Conservation (phyloP, 225 moss, liverwort and hornwort species). For the Sphagnum contortum region DNA sequence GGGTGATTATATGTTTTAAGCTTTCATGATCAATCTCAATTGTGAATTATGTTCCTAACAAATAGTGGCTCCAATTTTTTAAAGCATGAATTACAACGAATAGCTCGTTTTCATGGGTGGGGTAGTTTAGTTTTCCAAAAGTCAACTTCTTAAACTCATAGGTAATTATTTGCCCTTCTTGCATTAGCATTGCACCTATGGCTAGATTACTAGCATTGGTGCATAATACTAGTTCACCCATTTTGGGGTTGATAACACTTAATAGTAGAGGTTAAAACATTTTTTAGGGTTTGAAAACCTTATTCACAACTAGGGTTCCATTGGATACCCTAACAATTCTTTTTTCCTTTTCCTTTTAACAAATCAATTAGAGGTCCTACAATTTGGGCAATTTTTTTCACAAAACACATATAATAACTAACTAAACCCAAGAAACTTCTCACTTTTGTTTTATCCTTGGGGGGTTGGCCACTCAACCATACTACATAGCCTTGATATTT, state of each 20-base stretch:
- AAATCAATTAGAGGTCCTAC: neutral
- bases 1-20: neutral
- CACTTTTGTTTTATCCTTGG: neutral
- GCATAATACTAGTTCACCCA: neutral
- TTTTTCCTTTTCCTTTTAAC: neutral
- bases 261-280: neutral
- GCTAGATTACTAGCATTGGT: neutral
- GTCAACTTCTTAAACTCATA: neutral
- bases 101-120: neutral
- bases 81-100: neutral
- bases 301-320: neutral
- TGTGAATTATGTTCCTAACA: neutral
- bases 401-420: neutral
- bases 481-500: too few species aligned
- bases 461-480: neutral
- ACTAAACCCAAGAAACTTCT: neutral
- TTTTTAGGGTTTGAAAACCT: neutral
- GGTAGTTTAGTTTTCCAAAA: conserved; percentile 1
- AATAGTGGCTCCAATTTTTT: neutral
- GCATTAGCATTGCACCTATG: conserved; percentile 2
- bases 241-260: neutral
- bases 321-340: neutral
- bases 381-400: neutral
- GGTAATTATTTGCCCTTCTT: neutral
- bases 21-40: neutral